Evolutionary conservation across 2,329 filamentous ascomycete genomes (phyloP), one percentile per base, ranked within the genome.

Genomic region (Xylariaceae sp.): DNA sequence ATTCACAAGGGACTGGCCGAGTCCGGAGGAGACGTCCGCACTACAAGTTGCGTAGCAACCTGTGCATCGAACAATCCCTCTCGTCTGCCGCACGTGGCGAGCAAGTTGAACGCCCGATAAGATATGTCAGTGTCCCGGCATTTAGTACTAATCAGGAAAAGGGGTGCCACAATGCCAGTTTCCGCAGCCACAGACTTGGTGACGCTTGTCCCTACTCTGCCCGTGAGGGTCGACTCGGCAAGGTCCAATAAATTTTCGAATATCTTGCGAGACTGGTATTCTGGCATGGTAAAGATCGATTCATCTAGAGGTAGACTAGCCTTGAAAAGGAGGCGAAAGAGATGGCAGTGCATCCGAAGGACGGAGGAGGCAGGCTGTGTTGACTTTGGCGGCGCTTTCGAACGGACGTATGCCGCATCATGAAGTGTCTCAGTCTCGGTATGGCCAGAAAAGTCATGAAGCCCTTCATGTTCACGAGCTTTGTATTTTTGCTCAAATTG

Each of bases 31-130:
- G n/a, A n/a, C n/a, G n/a, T n/a, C n/a, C 33, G 37, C 11, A 33
- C 34, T 8, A 38, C 37, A 19, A 45, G 40, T 20, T 45, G 22
- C 32, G 23, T 25, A 21, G 41, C 19, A 37, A 40, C 32, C 19
- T 25, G 37, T n/a, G 36, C 27, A 32, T 41, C 22, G 25, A 45
- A 45, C 32, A 45, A 29, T 11, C 43, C 43, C 22, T 45, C 43
- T 19, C 43, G 43, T 14, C 43, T 41, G 21, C 43, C 43, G 7
- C 32, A 37, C 17, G 40, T 19, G 14, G 17, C 12, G 29, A 45
- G 22, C 5, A 45, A 32, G 14, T n/a, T 23, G 6, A 45, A 32
- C n/a, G 43, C 43, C 22, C 43, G 40, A 19, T 41, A 22, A 34
- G 37, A 40, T n/a, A 45, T 33, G 8, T 11, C n/a, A 37, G 22